A percentile compares a stretch with the other conserved stretches of the same genome.
phyloP scores from a whole-genome alignment of 2,329 filamentous ascomycete species.

The Fusarium graminum region DNA sequence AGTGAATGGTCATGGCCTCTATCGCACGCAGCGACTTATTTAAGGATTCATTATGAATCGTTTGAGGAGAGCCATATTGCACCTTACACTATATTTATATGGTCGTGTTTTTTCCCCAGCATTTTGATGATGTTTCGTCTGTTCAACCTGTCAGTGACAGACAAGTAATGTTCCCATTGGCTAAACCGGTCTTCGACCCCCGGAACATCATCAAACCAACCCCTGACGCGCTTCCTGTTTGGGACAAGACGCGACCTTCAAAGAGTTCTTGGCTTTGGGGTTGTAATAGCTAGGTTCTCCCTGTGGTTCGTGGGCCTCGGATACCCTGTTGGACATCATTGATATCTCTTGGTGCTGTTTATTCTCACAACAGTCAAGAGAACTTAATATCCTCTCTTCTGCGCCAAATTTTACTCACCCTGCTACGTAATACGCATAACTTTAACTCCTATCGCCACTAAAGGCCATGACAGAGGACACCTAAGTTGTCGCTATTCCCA shows the following conservation, averaged over 20 bases:
- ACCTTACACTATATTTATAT: background rate
- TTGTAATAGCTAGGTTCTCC: conserved; percentile 10
- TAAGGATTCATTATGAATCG: background rate
- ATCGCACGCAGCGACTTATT: conserved; percentile 2
- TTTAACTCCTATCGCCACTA: conserved; percentile 24
- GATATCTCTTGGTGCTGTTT: background rate
- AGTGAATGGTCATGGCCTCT: background rate
- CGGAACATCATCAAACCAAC: conserved; percentile 20
- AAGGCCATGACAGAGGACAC: conserved; percentile 23
- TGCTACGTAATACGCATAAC: conserved; percentile 4
- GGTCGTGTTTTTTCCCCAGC: background rate
- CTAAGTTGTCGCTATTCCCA: conserved; percentile 27
- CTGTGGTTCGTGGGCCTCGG: conserved; percentile 5
- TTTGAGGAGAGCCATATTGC: background rate
- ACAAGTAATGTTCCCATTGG: conserved; percentile 31
- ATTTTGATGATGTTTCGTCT: conserved; percentile 13
- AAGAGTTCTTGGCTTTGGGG: conserved; percentile 28
- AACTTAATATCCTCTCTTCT: background rate
- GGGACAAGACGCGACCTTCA: conserved; percentile 29
- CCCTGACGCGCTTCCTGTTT: conserved; percentile 43
- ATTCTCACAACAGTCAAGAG: background rate
- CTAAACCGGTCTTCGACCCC: conserved; percentile 1
- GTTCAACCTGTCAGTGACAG: conserved; percentile 37
- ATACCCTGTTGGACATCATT: conserved; percentile 3
- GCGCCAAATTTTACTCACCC: background rate